Conservation (phyloP, 768 basidiomycete genomes). For the Auricularia sp. region DNA sequence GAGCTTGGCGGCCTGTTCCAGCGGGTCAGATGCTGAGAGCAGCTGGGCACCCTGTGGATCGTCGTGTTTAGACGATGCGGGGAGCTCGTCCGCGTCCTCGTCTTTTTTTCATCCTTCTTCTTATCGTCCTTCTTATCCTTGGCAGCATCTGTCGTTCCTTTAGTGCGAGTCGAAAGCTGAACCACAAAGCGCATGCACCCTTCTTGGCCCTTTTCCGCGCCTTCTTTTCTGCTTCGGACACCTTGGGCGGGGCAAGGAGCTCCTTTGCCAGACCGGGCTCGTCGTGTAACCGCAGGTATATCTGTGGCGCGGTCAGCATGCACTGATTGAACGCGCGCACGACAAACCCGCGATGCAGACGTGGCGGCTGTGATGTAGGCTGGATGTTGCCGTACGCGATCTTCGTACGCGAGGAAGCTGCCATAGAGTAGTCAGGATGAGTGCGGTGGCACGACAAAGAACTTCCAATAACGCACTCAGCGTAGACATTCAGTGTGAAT, state of each 20-base stretch:
- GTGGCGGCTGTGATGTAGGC: slow-evolving; percentile 66
- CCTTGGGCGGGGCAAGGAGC: slow-evolving; percentile 27
- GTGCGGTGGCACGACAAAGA: not conserved
- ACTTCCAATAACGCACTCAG: slow-evolving; percentile 46
- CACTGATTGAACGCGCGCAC: too few relatives aligned
- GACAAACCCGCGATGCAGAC: slow-evolving; percentile 52
- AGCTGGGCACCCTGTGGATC: slow-evolving; percentile 77
- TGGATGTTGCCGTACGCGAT: slow-evolving; percentile 65
- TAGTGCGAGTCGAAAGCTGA: slow-evolving; percentile 1
- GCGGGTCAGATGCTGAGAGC: slow-evolving; percentile 47
- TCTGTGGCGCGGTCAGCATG: slow-evolving; percentile 32
- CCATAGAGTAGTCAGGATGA: not conserved
- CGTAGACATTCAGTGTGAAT: slow-evolving; percentile 76
- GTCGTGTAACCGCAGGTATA: slow-evolving; percentile 65
- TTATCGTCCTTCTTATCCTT: slow-evolving; percentile 19
- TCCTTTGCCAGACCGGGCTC: slow-evolving; percentile 53
- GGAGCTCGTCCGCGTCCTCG: slow-evolving; percentile 67
- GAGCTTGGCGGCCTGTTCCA: slow-evolving; percentile 68
- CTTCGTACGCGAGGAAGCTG: slow-evolving; percentile 77
- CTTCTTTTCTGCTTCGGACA: slow-evolving; percentile 64
- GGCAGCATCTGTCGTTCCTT: slow-evolving; percentile 26
- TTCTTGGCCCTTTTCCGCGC: slow-evolving; percentile 84
- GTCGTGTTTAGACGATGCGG: slow-evolving; percentile 52
- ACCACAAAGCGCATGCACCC: not conserved
- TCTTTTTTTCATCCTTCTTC: slow-evolving; percentile 5